Base-by-base conservation (phyloP, 2,329 filamentous ascomycete genomes). In the Aspergillus tubingensis region DNA sequence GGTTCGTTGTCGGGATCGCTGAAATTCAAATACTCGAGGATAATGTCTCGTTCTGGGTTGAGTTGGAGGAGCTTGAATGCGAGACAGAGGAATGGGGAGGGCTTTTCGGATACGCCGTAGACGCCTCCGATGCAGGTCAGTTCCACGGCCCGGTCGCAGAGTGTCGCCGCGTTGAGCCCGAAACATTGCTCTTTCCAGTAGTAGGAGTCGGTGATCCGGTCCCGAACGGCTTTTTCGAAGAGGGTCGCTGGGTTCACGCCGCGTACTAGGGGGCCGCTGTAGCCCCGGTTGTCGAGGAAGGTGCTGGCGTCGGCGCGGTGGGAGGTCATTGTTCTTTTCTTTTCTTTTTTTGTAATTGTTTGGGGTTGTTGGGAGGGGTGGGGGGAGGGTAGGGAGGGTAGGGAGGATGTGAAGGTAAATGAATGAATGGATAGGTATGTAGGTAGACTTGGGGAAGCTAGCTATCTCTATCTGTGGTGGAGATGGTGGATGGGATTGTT, bases 181-280 rank as follows among this genome's bases (percentile, higher is more conserved):
- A 98, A 99, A 76, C 95, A 97, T 80, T 97, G 93, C 79, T 98
- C 95, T 78, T 97, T 97, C 90, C 92, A 99, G 81, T 96, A 99
- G 80, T 96, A 96, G 56, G 88, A 91, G 73, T 96, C 92, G 68
- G 93, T 88, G 77, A 99, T 97, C 73, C 95, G 92, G 79, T 99
- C 95, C 73, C 91, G 91, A 66, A 97, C 92, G 43, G 92, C 90
- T 76, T 96, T 96, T 77, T 98, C 94, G 84, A 98, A 91, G 62
- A 98, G 91, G 4, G 91, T 93, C n/a, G 92, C 91, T 0, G 94
- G 94, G 79, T 97, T 97, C 72, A 96, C 89, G 62, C 92, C 92
- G 74, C 94, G 92, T 64, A 95, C 88, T 21, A 96, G 85, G 38
- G 87, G 79, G 49, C 88, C 91, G 11, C 81, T 83, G 73, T 91